Conservation (phyloP, 2,329 filamentous ascomycete genomes). For the Claviceps africana region DNA sequence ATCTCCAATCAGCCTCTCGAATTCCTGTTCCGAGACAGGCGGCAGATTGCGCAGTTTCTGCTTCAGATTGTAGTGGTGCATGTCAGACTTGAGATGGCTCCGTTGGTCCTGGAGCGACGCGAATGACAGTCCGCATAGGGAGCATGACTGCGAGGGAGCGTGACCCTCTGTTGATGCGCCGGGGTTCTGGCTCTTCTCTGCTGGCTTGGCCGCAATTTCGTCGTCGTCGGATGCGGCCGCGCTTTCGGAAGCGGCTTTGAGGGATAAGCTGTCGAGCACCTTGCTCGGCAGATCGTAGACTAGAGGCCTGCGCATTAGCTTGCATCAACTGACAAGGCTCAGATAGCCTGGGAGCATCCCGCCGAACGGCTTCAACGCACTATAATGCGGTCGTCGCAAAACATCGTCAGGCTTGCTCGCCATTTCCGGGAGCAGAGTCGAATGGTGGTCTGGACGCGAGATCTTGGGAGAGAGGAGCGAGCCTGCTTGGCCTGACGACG, state of each 20-base stretch:
- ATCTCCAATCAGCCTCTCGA: conserved; percentile 72
- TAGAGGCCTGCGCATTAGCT: conserved; percentile 20
- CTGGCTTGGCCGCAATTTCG: conserved; percentile 12
- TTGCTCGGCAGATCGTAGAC: conserved; percentile 73
- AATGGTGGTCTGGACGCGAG: background rate
- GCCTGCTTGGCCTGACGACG: background rate
- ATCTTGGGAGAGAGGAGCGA: background rate
- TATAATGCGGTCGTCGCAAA: conserved; percentile 37
- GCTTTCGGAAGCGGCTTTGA: conserved; percentile 21
- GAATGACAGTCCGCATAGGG: conserved; percentile 64
- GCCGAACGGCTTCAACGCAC: conserved; percentile 15
- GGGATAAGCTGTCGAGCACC: conserved; percentile 53
- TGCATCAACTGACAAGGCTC: background rate
- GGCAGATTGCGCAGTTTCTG: conserved; percentile 65
- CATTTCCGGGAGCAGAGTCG: conserved; percentile 3
- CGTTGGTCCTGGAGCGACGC: conserved; percentile 65
- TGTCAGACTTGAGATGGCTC: conserved; percentile 74
- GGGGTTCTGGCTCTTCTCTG: conserved; percentile 12
- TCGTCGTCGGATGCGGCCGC: conserved; percentile 9
- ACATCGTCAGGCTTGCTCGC: conserved; percentile 24
- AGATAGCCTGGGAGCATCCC: background rate
- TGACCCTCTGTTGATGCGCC: conserved; percentile 19
- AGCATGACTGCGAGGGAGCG: conserved; percentile 60
- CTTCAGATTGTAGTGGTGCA: conserved; percentile 90
- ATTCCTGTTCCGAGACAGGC: conserved; percentile 65